A percentile compares a stretch with the other conserved stretches of the same genome.
phyloP scores from a whole-genome alignment of 2,329 filamentous ascomycete genomes.

The Stachybotrys chlorohalonatus region DNA sequence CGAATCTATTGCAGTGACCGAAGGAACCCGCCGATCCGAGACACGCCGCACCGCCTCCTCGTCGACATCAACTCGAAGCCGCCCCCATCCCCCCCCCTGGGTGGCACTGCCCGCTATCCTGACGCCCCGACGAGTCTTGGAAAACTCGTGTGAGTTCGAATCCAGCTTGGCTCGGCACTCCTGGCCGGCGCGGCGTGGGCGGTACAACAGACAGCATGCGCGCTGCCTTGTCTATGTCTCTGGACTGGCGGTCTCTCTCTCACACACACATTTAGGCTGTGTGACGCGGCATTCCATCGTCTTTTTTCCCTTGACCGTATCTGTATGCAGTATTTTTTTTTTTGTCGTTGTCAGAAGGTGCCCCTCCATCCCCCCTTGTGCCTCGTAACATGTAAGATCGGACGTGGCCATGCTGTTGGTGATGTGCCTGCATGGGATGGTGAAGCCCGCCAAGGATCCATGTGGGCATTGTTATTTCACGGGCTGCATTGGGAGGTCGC shows the following conservation, averaged over 20 bases:
- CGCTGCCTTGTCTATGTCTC: neutral
- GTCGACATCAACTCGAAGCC: no score
- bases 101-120: neutral
- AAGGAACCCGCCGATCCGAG: neutral
- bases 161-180: neutral
- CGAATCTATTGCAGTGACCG: no score
- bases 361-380: no score
- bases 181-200: neutral
- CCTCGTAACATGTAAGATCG: no score
- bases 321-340: neutral
- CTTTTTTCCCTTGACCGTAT: neutral
- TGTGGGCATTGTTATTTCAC: no score
- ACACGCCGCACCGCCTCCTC: neutral
- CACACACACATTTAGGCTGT: neutral
- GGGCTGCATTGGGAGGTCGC: no score
- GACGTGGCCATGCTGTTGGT: no score
- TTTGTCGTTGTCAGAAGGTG: no score
- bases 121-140: neutral
- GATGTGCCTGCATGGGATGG: no score
- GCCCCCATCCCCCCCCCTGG: no score
- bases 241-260: no score
- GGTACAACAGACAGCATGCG: neutral
- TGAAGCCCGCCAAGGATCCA: no score
- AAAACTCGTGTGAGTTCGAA: neutral
- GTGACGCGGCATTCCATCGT: neutral